A percentile compares a stretch with the other conserved stretches of the same genome.
phyloP scores from a whole-genome alignment of 768 basidiomycete genomes.

The Tylopilus sp. region DNA sequence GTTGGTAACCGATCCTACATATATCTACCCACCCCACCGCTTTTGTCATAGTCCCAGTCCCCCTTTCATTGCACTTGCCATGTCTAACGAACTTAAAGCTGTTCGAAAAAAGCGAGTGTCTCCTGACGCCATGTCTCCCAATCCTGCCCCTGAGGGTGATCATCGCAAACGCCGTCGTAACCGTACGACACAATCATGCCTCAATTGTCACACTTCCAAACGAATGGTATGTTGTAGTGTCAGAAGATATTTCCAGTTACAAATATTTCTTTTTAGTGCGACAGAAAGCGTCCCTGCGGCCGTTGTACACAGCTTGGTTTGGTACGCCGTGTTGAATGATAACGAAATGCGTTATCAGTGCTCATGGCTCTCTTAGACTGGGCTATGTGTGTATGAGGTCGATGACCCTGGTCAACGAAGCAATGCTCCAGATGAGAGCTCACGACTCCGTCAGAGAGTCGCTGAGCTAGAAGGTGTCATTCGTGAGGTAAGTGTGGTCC shows the following conservation, averaged over 20 bases:
- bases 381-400: conserved; percentile 80
- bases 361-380: conserved; percentile 47
- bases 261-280: conserved; percentile 33
- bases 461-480: conserved; percentile 83
- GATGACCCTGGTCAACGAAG: conserved; percentile 66
- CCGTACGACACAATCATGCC: conserved; percentile 69
- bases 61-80: conserved; percentile 8
- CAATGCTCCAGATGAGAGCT: conserved; percentile 54
- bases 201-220: conserved; percentile 72
- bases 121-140: conserved; percentile 22
- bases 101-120: conserved; percentile 32
- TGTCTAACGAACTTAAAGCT: conserved; percentile 27
- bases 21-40: conserved; percentile 18
- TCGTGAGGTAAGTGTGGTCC: conserved; percentile 51
- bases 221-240: conserved; percentile 50
- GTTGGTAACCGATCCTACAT: conserved; percentile 21
- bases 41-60: conserved; percentile 1
- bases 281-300: conserved; percentile 47
- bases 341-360: conserved; percentile 16
- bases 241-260: neutral
- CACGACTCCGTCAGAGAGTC: conserved; percentile 66
- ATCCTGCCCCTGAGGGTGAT: conserved; percentile 43
- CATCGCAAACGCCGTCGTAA: conserved; percentile 65
- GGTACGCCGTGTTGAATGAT: conserved; percentile 31
- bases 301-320: conserved; percentile 42